phyloP scores from a whole-genome alignment of 2,329 filamentous ascomycete genomes.

The Ophiocordyceps robertsii region DNA sequence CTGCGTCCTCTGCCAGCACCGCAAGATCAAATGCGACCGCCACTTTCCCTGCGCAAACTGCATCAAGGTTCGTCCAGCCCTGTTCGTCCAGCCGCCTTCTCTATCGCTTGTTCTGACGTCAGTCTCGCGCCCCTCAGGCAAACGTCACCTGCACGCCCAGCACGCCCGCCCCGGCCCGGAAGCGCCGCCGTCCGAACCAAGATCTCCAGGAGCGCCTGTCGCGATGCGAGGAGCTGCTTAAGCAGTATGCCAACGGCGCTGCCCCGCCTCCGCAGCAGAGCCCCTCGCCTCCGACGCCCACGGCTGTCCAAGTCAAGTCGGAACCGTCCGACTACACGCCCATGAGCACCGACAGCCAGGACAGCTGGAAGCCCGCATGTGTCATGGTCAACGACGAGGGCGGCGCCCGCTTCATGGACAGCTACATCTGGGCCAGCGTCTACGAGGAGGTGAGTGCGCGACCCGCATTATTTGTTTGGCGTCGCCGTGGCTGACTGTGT shows the following conservation, averaged over 20 bases:
- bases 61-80: constrained; percentile 33
- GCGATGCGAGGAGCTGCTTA: constrained; percentile 43
- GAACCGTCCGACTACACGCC: constrained; percentile 14
- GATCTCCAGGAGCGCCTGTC: constrained; percentile 48
- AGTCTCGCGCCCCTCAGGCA: constrained; percentile 25
- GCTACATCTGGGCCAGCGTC: constrained; percentile 37
- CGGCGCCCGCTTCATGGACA: constrained; percentile 43
- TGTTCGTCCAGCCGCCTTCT: neutral
- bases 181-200: constrained; percentile 45
- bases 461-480: neutral
- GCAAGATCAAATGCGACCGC: constrained; percentile 50
- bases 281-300: constrained; percentile 5
- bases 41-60: constrained; percentile 47
- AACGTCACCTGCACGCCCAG: constrained; percentile 47
- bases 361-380: constrained; percentile 31
- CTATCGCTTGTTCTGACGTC: neutral
- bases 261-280: constrained; percentile 10
- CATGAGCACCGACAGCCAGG: constrained; percentile 13
- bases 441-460: constrained; percentile 37
- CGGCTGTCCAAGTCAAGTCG: constrained; percentile 7
- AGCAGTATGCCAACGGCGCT: constrained; percentile 36
- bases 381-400: constrained; percentile 43
- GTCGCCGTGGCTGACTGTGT: neutral
- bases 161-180: constrained; percentile 45
- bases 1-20: constrained; percentile 44